Evolutionary conservation across 2,329 filamentous ascomycete genomes (phyloP).

Genomic region (Cordyceps javanica): DNA sequence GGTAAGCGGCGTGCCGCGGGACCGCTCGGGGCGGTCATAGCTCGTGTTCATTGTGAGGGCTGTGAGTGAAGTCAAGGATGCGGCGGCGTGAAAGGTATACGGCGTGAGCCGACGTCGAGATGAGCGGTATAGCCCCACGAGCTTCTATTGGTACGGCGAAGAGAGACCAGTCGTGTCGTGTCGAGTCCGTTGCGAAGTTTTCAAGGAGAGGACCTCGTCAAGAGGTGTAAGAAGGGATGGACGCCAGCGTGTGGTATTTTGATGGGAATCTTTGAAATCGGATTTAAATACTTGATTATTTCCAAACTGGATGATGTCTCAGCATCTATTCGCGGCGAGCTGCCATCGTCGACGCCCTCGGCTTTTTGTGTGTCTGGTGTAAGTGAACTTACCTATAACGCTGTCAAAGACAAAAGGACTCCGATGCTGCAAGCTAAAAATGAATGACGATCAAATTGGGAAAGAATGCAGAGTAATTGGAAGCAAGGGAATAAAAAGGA

Average conservation of each 20-base stretch:
- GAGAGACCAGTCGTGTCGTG: background rate
- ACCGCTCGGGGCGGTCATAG: conserved; percentile 53
- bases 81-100: background rate
- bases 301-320: background rate
- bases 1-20: conserved; percentile 76
- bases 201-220: background rate
- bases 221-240: background rate
- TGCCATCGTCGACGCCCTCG: background rate
- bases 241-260: conserved; percentile 1
- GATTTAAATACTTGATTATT: background rate
- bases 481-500: background rate
- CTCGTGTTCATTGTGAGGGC: background rate
- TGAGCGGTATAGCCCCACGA: background rate
- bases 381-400: background rate
- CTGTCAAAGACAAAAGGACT: background rate
- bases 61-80: background rate
- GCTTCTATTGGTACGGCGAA: background rate
- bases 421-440: background rate
- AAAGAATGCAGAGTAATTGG: background rate
- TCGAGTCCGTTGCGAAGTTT: background rate
- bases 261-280: background rate
- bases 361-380: background rate
- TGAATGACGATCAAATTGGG: background rate
- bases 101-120: background rate
- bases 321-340: background rate